Evolutionary conservation across 225 moss, liverwort and hornwort species (phyloP), one percentile per base, ranked within the genome.

Genomic region (Sphagnum contortum): DNA sequence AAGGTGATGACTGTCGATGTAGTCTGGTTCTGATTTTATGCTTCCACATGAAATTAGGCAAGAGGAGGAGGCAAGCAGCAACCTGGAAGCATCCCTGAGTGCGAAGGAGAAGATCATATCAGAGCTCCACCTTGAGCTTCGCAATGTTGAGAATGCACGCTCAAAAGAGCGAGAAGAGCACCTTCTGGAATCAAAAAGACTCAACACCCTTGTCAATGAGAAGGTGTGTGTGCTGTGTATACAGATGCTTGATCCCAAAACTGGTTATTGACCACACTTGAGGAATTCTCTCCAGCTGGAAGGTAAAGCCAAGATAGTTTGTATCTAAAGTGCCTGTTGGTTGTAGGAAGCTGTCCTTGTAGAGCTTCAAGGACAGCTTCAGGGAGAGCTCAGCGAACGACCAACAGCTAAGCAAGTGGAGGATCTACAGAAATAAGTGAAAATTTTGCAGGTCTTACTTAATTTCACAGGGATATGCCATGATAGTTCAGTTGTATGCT

Each of bases 31-130:
- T 58, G 5, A 13, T 8, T 12, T 48, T n/a, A 45, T 7, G 45
- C 44, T 61, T 48, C 45, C 48, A 50, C 70, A 57, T 61, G 60
- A 44, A 12, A 53, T 64, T 76, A 95, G 94, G 75, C 70, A 87
- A 55, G 89, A 95, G 54, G 84, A 73, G 79, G 95, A 92, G 79
- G 87, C 96, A 55, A 96, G 80, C 73, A 88, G 77, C 74, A 92
- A 85, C 70, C 68, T 95, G 70, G 95, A 95, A 63, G 91, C 89
- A 57, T 92, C 89, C 8, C 73, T 95, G 71, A 88, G 76, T 49
- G 95, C 92, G 4, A 95, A 95, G 74, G 92, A 92, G 72, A 95
- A 95, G 50, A 87, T 92, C 12, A 95, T 95, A 62, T 92, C 92
- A 49, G 95, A 92, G 67, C 86, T 95, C 64, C 92, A 95, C 69